Percentiles rank a stretch among this genome's conserved stretches.
Evolutionary conservation across 768 basidiomycete genomes (phyloP).

Genomic region (Mycena rosella): DNA sequence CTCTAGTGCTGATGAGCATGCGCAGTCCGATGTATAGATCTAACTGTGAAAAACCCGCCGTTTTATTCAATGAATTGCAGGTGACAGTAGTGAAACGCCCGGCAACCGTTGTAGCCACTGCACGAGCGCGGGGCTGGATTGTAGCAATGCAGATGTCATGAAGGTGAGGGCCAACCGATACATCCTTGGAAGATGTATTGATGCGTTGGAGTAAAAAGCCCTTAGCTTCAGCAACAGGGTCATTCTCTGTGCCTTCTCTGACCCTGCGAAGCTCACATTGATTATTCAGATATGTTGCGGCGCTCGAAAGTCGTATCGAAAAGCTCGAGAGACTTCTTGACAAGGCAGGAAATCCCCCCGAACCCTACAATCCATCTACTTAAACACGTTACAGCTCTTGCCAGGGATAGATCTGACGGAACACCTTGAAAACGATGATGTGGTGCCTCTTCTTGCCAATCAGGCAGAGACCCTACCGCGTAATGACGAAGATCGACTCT

Average conservation of each 20-base stretch:
- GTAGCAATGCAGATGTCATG: slow-evolving; percentile 77
- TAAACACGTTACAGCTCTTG: slow-evolving; percentile 64
- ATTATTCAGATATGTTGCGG: slow-evolving; percentile 63
- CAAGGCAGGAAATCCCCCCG: too few species aligned
- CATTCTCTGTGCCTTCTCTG: not conserved
- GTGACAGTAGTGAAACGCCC: slow-evolving; percentile 77
- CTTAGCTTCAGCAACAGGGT: slow-evolving; percentile 74
- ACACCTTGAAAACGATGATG: slow-evolving; percentile 61
- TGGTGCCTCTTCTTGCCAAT: slow-evolving; percentile 42
- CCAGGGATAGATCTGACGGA: slow-evolving; percentile 75
- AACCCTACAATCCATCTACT: too few species aligned
- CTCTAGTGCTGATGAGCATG: too few species aligned
- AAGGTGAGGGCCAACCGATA: too few species aligned
- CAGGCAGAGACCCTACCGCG: slow-evolving; percentile 44
- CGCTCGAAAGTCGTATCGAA: slow-evolving; percentile 57
- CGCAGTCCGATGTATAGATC: too few species aligned
- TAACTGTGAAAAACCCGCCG: too few species aligned
- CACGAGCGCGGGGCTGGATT: slow-evolving; percentile 68
- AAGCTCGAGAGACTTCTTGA: slow-evolving; percentile 76
- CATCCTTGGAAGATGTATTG: too few species aligned
- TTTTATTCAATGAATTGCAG: slow-evolving; percentile 44
- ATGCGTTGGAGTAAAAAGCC: too few species aligned
- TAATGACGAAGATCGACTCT: slow-evolving; percentile 52
- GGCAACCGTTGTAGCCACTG: slow-evolving; percentile 77
- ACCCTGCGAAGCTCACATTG: too few species aligned